phyloP scores from a whole-genome alignment of 2,329 filamentous ascomycete genomes.

The Penicillium sp. region DNA sequence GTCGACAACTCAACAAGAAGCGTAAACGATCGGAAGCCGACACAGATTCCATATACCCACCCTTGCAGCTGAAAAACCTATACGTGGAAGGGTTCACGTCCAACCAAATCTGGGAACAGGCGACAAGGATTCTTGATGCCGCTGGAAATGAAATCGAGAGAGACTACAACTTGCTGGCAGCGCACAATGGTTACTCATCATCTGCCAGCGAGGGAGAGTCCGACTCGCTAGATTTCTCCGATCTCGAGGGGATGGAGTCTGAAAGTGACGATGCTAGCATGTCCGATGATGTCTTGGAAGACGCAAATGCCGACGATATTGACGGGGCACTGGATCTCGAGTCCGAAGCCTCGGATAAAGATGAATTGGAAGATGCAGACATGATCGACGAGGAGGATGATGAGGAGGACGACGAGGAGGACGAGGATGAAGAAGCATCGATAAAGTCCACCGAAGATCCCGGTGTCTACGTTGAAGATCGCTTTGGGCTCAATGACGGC shows the following conservation, averaged over 20 bases:
- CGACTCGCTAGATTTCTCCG: slow-evolving; percentile 7
- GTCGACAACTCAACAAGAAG: slow-evolving; percentile 71
- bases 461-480: slow-evolving; percentile 68
- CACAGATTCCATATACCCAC: slow-evolving; percentile 46
- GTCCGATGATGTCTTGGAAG: slow-evolving; percentile 14
- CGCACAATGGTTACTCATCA: slow-evolving; percentile 19
- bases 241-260: slow-evolving; percentile 14
- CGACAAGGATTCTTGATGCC: slow-evolving; percentile 75
- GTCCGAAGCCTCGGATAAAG: slow-evolving; percentile 3
- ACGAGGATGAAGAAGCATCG: slow-evolving; percentile 11
- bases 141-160: slow-evolving; percentile 56
- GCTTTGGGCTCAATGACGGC: slow-evolving; percentile 87
- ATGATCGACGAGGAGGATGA: slow-evolving; percentile 8
- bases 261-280: slow-evolving; percentile 17
- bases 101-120: slow-evolving; percentile 92
- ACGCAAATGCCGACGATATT: slow-evolving; percentile 14
- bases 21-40: slow-evolving; percentile 66
- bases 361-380: slow-evolving; percentile 8
- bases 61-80: slow-evolving; percentile 78
- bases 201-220: slow-evolving; percentile 7
- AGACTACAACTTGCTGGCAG: slow-evolving; percentile 41
- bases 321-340: slow-evolving; percentile 7
- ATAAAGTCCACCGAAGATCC: slow-evolving; percentile 39
- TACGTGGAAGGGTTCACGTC: slow-evolving; percentile 86
- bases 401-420: slow-evolving; percentile 9